phyloP scores from a whole-genome alignment of 2,329 filamentous ascomycete species.

The Cladophialophora yegresii region DNA sequence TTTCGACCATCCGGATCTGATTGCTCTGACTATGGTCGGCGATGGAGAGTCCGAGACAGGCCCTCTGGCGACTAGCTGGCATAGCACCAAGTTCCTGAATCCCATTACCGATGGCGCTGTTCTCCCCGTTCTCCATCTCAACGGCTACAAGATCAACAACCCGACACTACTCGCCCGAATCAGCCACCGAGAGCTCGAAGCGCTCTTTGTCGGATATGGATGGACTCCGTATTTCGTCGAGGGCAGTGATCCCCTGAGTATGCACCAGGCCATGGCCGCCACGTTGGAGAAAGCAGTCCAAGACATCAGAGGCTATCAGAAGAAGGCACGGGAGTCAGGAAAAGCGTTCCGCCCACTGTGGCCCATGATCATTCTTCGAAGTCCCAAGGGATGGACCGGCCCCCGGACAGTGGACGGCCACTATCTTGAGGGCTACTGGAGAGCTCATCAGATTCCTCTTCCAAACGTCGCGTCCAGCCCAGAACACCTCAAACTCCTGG shows the following conservation, averaged over 20 bases:
- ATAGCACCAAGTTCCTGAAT: slow-evolving; percentile 80
- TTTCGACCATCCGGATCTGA: slow-evolving; percentile 72
- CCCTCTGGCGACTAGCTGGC: slow-evolving; percentile 76
- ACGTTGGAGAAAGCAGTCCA: slow-evolving; percentile 71
- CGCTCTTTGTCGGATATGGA: slow-evolving; percentile 71
- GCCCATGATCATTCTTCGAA: slow-evolving; percentile 78
- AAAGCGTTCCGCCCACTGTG: slow-evolving; percentile 70
- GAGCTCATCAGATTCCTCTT: slow-evolving; percentile 75
- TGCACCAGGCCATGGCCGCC: slow-evolving; percentile 80
- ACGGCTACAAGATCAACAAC: slow-evolving; percentile 85
- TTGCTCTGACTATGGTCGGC: slow-evolving; percentile 75
- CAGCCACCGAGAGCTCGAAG: slow-evolving; percentile 69
- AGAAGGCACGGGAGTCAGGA: slow-evolving; percentile 68
- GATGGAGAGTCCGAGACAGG: slow-evolving; percentile 82
- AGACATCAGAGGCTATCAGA: slow-evolving; percentile 69
- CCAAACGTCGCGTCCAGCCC: slow-evolving; percentile 67
- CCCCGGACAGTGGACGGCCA: slow-evolving; percentile 71
- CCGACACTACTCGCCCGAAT: slow-evolving; percentile 73
- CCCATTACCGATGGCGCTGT: slow-evolving; percentile 77
- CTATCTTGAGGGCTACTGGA: slow-evolving; percentile 75
- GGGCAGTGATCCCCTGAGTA: slow-evolving; percentile 69
- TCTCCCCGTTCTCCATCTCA: slow-evolving; percentile 74
- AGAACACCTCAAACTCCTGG: slow-evolving; percentile 66
- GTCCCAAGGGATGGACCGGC: slow-evolving; percentile 78
- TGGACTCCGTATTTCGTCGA: slow-evolving; percentile 81